Percentiles rank a stretch among this genome's conserved stretches.
phyloP scores from a whole-genome alignment of 345 rosid genomes.

The Eucalyptus fibrosa region DNA sequence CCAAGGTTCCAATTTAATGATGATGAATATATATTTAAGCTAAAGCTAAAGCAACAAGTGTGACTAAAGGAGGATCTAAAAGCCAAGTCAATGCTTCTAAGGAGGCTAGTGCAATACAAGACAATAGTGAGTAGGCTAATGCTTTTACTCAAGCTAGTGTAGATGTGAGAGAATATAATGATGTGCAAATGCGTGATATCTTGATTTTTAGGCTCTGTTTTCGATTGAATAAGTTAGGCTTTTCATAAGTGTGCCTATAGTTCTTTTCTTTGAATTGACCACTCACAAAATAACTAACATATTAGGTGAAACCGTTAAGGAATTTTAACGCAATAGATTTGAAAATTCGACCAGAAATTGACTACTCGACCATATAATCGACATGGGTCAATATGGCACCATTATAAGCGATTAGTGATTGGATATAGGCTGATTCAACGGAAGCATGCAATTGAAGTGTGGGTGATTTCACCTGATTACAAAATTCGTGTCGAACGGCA shows the following conservation, averaged over 20 bases:
- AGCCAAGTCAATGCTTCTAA: accelerated
- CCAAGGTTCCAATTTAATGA: background rate
- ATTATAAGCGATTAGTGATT: too few species aligned
- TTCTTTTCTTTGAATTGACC: accelerated
- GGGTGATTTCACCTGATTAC: too few species aligned
- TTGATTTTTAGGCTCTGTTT: accelerated
- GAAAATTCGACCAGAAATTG: too few species aligned
- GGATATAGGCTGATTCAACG: accelerated
- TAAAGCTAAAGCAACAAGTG: background rate
- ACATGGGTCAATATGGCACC: accelerated
- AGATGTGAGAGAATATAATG: too few species aligned
- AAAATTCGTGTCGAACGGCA: accelerated
- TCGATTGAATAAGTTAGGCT: too few species aligned
- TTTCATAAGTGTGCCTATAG: accelerated
- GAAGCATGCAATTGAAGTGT: too few species aligned
- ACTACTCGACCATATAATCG: accelerated
- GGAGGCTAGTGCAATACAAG: background rate
- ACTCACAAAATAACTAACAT: accelerated
- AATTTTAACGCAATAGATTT: too few species aligned
- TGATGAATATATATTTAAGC: background rate
- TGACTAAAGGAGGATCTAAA: background rate
- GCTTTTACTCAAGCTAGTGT: background rate
- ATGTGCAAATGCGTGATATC: accelerated
- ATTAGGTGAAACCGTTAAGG: accelerated
- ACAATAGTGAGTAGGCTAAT: background rate